Evolutionary conservation across 345 rosid genomes (phyloP).

Genomic region (Gossypium stocksii): DNA sequence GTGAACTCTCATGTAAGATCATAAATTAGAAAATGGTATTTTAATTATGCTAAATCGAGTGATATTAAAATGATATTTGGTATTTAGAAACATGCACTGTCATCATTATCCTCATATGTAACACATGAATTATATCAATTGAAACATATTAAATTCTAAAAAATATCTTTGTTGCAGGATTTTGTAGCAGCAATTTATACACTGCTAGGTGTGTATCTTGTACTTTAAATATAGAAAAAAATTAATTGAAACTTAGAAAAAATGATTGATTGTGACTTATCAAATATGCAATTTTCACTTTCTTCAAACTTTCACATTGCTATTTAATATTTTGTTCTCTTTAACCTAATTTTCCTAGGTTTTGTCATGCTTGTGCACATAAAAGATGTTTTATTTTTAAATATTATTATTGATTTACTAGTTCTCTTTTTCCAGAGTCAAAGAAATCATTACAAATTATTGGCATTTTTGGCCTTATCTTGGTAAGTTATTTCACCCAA

Average conservation of each 20-base stretch:
- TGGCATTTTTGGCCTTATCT: conserved; percentile 65
- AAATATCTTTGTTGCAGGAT: conserved; percentile 46
- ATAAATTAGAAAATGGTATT: too few species aligned
- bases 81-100: not conserved
- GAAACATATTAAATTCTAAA: conserved; percentile 1
- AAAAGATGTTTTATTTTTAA: not conserved
- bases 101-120: not conserved
- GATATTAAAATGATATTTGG: not conserved
- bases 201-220: conserved; percentile 45
- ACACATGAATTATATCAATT: not conserved
- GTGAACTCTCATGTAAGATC: too few species aligned
- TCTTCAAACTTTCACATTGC: not conserved
- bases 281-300: not conserved
- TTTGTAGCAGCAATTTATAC: conserved; percentile 53
- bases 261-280: not conserved
- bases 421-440: conserved; percentile 56
- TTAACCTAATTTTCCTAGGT: not conserved
- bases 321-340: not conserved
- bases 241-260: not conserved
- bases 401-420: not conserved
- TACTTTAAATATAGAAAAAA: not conserved
- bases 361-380: not conserved
- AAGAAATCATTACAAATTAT: conserved; percentile 78
- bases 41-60: not conserved
- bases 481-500: conserved; percentile 37